Base-by-base conservation (phyloP, 225 moss, liverwort and hornwort genomes). In the Neckera pumila region DNA sequence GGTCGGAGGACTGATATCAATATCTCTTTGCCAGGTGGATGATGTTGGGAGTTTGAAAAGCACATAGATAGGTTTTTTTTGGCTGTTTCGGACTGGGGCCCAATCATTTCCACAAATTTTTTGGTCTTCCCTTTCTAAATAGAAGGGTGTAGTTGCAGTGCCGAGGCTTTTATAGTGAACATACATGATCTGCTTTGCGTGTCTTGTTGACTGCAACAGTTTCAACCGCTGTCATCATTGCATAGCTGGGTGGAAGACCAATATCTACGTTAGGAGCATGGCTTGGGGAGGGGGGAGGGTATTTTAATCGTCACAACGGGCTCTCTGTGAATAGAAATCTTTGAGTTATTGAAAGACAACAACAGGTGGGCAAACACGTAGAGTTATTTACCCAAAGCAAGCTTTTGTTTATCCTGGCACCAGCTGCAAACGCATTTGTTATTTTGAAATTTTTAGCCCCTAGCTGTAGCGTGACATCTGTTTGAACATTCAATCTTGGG, bases 11-110 rank as follows among this genome's bases (percentile, higher is more conserved):
- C 93, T 75, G 94, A 94, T 89, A 94, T 94, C 89, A 93, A 94
- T 78, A 90, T 94, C 88, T 91, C 92, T n/a, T 90, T 94, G 89
- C 92, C 94, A 78, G 94, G 94, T 86, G 94, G 94, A 91, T 94
- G 84, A 94, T 72, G 72, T 84, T 62, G 63, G 72, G 72, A 85
- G 84, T 49, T 75, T 17, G 4, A 71, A 51, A 40, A 82, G 31
- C 74, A 66, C 84, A 42, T 53, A 21, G 81, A 72, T 72, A 88
- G 79, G 5, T 53, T 90, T 80, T 86, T 90, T 89, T 90, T 88
- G 87, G 86, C 88, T 89, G 88, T 93, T 89, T 90, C 88, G 79
- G 87, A 90, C 89, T 87, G 89, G 82, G 91, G 89, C 89, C 86
- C 86, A 88, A 91, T 91, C 88, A 88, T 91, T 92, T 89, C 89